Evolutionary conservation across 441 rosid genomes (phyloP).

Genomic region (Eutrema salsugineum): DNA sequence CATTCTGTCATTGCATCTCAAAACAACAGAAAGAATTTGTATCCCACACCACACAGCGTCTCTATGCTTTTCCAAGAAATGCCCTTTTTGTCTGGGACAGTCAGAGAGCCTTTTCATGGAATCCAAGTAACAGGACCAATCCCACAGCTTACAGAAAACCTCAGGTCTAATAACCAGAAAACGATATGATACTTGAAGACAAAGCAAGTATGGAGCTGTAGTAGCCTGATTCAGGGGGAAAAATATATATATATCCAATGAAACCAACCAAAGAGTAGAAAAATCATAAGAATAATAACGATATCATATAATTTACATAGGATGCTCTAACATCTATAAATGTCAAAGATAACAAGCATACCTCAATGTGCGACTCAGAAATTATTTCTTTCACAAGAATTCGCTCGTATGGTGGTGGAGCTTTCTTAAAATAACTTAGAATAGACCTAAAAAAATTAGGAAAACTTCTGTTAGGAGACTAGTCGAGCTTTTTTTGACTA

Average conservation of each 20-base stretch:
- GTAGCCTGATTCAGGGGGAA: constrained; percentile 43
- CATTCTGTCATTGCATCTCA: constrained; percentile 56
- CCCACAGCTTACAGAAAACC: constrained; percentile 77
- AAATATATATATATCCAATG: background rate
- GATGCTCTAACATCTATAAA: background rate
- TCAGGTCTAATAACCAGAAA: constrained; percentile 59
- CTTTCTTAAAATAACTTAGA: constrained; percentile 64
- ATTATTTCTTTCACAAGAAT: constrained; percentile 39
- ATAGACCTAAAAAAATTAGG: constrained; percentile 57
- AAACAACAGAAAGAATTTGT: constrained; percentile 54
- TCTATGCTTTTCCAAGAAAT: constrained; percentile 35
- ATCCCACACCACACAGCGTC: constrained; percentile 78
- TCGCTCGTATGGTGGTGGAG: constrained; percentile 85
- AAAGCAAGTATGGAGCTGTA: constrained; percentile 38
- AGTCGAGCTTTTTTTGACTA: background rate
- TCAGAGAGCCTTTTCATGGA: constrained; percentile 40
- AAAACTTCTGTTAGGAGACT: constrained; percentile 1
- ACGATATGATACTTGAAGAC: constrained; percentile 66
- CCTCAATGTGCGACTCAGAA: constrained; percentile 42
- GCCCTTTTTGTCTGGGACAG: constrained; percentile 12
- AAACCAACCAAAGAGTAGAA: background rate
- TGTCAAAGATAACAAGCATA: constrained; percentile 29
- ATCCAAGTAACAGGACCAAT: constrained; percentile 91
- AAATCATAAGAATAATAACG: background rate
- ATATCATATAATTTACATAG: background rate